These are phyloP conservation scores for Umbelopsis vinacea DNA, from an alignment of 192 early-diverging fungal genomes.

Conservation along the genomic window DNA sequence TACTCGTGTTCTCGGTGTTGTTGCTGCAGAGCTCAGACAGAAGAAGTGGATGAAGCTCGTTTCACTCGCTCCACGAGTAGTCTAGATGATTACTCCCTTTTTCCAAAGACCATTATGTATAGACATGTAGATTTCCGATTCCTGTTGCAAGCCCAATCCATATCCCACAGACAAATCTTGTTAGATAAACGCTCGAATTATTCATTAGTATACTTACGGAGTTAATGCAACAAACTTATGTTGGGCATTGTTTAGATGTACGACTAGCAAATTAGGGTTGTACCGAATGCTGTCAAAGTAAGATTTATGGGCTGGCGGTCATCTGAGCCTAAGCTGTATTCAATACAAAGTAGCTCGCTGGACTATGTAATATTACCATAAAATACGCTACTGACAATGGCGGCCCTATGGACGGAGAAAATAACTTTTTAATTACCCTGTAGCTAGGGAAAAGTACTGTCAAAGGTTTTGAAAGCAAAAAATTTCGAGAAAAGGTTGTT, in stretches of 20 bases:
- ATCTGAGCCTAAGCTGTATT: too few relatives aligned
- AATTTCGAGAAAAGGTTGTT: background rate
- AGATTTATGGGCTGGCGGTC: too few relatives aligned
- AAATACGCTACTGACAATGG: too few relatives aligned
- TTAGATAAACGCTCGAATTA: conserved; percentile 16
- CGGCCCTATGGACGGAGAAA: too few relatives aligned
- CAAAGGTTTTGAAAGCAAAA: background rate
- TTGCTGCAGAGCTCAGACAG: conserved; percentile 86
- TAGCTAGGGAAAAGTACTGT: too few relatives aligned
- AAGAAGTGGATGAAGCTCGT: conserved; percentile 97
- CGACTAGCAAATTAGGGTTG: too few relatives aligned
- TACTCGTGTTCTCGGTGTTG: conserved; percentile 89
- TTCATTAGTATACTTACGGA: background rate
- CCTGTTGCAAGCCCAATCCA: conserved; percentile 1
- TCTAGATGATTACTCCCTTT: conserved; percentile 50
- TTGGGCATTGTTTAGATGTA: too few relatives aligned
- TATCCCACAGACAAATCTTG: conserved; percentile 9
- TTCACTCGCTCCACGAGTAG: conserved; percentile 88
- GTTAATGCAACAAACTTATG: too few relatives aligned
- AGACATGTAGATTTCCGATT: conserved; percentile 10
- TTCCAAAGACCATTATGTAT: conserved; percentile 5
- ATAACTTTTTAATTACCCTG: too few relatives aligned
- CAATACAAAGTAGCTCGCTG: too few relatives aligned
- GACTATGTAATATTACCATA: too few relatives aligned
- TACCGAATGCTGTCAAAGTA: too few relatives aligned